Evolutionary conservation across 371 early-diverging fungal species (phyloP).

Genomic region (Mucor mucedo): DNA sequence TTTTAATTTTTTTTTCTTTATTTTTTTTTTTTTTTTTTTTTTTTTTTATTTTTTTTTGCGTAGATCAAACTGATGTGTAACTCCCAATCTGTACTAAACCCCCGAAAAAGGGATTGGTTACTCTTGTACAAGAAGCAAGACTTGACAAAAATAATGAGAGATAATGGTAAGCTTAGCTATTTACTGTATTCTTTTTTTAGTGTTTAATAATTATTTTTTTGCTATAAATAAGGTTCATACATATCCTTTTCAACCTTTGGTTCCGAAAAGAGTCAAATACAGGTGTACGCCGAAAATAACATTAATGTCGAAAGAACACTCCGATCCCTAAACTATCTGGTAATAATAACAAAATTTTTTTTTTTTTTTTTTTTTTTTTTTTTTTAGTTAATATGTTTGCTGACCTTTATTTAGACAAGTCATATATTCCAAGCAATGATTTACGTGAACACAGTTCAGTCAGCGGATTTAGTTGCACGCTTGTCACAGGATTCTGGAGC

Average conservation of each 20-base stretch:
- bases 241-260: conserved; percentile 27
- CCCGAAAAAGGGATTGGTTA: conserved; percentile 33
- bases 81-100: conserved; percentile 29
- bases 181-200: background rate
- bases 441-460: conserved; percentile 28
- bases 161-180: conserved; percentile 22
- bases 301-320: conserved; percentile 79
- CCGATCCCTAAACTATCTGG: conserved; percentile 74
- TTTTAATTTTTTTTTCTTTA: background rate
- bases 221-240: conserved; percentile 10
- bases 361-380: background rate
- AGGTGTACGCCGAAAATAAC: conserved; percentile 69
- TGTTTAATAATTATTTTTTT: background rate
- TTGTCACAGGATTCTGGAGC: conserved; percentile 50
- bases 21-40: background rate
- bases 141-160: conserved; percentile 29
- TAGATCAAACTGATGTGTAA: conserved; percentile 36
- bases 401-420: conserved; percentile 21
- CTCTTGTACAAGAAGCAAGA: conserved; percentile 30
- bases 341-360: conserved; percentile 28
- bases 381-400: background rate
- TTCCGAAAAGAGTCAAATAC: conserved; percentile 51
- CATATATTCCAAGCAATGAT: conserved; percentile 40
- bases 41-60: background rate
- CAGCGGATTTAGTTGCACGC: conserved; percentile 33